A percentile compares a stretch with the other conserved stretches of the same genome.
Evolutionary conservation across 2,329 filamentous ascomycete genomes (phyloP).

Genomic region (Fusarium algeriense): DNA sequence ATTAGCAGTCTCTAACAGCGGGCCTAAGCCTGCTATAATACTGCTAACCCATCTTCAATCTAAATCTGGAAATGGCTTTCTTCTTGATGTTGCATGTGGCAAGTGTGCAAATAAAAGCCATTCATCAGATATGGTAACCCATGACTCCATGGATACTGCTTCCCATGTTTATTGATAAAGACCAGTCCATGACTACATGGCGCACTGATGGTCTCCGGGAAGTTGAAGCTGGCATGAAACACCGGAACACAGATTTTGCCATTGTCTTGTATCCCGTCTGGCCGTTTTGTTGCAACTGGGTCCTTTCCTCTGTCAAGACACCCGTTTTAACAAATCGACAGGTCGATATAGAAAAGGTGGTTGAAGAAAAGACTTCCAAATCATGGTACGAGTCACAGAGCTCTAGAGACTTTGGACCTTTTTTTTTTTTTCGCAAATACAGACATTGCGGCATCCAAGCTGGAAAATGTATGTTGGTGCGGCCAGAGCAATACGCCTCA

Average conservation of each 20-base stretch:
- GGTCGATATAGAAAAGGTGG: background rate
- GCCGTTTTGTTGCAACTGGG: background rate
- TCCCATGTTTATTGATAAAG: background rate
- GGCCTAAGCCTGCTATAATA: background rate
- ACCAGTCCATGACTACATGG: background rate
- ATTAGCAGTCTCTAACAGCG: conserved; percentile 14
- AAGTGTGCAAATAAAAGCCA: background rate
- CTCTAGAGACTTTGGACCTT: background rate
- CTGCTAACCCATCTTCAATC: background rate
- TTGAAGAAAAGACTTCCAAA: background rate
- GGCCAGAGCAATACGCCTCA: background rate
- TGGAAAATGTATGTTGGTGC: background rate
- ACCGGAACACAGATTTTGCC: background rate
- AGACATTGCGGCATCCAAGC: background rate
- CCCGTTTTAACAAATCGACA: background rate
- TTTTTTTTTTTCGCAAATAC: background rate
- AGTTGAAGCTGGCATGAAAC: conserved; percentile 7
- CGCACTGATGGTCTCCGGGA: background rate
- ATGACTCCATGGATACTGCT: conserved; percentile 9
- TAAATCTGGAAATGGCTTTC: conserved; percentile 3
- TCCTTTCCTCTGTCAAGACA: background rate
- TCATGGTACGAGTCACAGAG: background rate
- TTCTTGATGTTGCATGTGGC: conserved; percentile 28
- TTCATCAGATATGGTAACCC: background rate
- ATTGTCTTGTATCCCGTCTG: background rate